Evolutionary conservation across 1,284 basidiomycete species (phyloP), one percentile per base, ranked within the genome.

Genomic region (Pseudozyma sp.): DNA sequence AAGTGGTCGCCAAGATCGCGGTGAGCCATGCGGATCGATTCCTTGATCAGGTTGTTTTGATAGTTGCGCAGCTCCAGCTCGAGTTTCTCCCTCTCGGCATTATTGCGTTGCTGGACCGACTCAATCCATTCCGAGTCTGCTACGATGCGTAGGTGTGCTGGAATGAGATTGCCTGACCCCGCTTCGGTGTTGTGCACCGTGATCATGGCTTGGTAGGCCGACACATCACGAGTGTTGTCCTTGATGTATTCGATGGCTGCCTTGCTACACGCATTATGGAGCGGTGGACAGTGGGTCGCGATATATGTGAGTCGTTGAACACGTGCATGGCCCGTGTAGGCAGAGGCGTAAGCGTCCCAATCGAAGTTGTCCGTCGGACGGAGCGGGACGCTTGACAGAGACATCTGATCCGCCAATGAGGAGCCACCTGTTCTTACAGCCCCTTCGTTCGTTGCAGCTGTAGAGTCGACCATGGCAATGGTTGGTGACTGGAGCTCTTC

Each of bases 41-140:
- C 94, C 85, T 94, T 94, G 86, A 95, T 94, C 89, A 94, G 90
- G 82, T 94, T 95, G 79, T 92, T 93, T 66, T 90, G 88, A 81
- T 94, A 94, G 14, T 91, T 92, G 88, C 93, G 94, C 81, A 96
- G 87, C 84, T 95, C 94, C 10, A 92, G 90, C 84, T 94, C 92
- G 53, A 95, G 86, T 84, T 91, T 92, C 31, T 89, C 88, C 59
- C 87, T 87, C 79, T 93, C 92, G 5, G 87, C 87, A 60, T 87
- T 85, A 77, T 92, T 92, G 78, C 87, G 89, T 59, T 87, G 85
- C 49, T 86, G 86, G 17, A 87, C 88, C 63, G 89, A 87, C 34
- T 92, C 90, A 9, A 89, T 82, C 93, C 92, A 95, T 14, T 85
- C 86, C 31, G 87, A 85, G 50, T 85, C 82, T 0, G 48, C 39